Base-by-base conservation (phyloP, 78 protist species). In the Polysphondylium violaceum region DNA sequence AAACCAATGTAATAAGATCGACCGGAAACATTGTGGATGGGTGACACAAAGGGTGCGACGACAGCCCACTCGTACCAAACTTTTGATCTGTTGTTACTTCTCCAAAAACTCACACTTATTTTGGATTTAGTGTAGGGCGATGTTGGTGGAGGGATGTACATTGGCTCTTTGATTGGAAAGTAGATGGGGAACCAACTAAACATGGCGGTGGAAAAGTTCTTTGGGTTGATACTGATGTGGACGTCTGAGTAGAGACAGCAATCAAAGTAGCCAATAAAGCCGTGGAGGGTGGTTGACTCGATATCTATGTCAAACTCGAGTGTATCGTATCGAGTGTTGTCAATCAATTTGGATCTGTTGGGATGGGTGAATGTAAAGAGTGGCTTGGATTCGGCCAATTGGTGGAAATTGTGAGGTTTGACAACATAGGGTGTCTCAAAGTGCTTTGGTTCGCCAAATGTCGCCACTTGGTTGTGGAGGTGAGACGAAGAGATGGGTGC, bases 41-140 rank as follows among this genome's bases (percentile, higher is more conserved):
- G 92, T 12, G 81, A 29, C 8, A 29, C 29, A 21, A 0, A 6
- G 21, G 98, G 98, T 25, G 68, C 23, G 11, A 55, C 2, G 12
- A 98, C 25, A 47, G 95, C 50, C 99, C 99, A 98, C 69, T 98
- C 99, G 50, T 98, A 98, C 98, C 98, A 98, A 29, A 98, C 98
- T 41, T 85, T 95, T 7, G 53, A 23, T 19, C 33, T 27, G 27
- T 19, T 53, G 3, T n/a, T 3, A 12, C 51, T 79, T 56, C 97
- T 88, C 95, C 96, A 95, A 31, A 95, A 43, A 69, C 71, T 85
- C 4, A 29, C 90, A 31, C 14, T 73, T 38, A 71, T 29, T 36
- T 19, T 33, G n/a, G n/a, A n/a, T n/a, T n/a, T n/a, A n/a, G n/a
- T n/a, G n/a, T n/a, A n/a, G n/a, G n/a, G n/a, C n/a, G n/a, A n/a